A percentile compares a stretch with the other conserved stretches of the same genome.
Conservation (phyloP, 176 grass and related monocot genomes). For the Olyra latifolia region DNA sequence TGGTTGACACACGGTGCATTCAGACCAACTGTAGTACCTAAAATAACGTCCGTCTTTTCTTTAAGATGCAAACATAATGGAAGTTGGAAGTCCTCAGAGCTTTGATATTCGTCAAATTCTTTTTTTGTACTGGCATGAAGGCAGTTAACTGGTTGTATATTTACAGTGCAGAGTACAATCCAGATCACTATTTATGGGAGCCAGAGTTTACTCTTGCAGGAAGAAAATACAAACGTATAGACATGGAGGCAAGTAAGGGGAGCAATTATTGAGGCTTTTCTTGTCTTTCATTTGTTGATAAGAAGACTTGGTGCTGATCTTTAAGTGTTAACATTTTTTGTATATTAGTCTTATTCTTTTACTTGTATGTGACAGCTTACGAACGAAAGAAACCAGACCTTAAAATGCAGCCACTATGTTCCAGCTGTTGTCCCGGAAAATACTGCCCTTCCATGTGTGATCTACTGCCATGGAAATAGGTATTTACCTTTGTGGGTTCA, state of each 20-base stretch:
- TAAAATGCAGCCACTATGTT: constrained; percentile 99
- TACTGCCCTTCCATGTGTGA: constrained; percentile 86
- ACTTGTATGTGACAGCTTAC: constrained; percentile 66
- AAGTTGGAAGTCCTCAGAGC: neutral
- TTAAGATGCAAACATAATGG: neutral
- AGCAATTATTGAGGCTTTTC: constrained; percentile 45
- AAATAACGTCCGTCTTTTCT: constrained; percentile 2
- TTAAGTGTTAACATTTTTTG: constrained; percentile 12
- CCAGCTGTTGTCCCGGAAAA: constrained; percentile 74
- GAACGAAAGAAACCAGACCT: constrained; percentile 79
- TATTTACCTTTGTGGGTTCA: constrained; percentile 21
- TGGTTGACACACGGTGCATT: constrained; percentile 7
- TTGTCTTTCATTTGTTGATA: constrained; percentile 32
- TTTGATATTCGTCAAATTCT: neutral
- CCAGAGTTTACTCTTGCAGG: constrained; percentile 91
- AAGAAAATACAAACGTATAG: constrained; percentile 91
- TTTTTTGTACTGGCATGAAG: neutral
- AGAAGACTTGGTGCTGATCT: constrained; percentile 11
- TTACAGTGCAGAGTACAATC: constrained; percentile 97
- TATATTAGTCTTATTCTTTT: constrained; percentile 32
- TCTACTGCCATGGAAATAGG: constrained; percentile 99
- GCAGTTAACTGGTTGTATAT: constrained; percentile 24
- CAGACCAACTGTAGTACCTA: constrained; percentile 1
- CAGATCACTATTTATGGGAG: constrained; percentile 98
- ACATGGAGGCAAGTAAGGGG: constrained; percentile 99